These are phyloP conservation scores for Amphibolis antarctica DNA, from an alignment of 106 monocot genomes.

Conservation along the genomic window DNA sequence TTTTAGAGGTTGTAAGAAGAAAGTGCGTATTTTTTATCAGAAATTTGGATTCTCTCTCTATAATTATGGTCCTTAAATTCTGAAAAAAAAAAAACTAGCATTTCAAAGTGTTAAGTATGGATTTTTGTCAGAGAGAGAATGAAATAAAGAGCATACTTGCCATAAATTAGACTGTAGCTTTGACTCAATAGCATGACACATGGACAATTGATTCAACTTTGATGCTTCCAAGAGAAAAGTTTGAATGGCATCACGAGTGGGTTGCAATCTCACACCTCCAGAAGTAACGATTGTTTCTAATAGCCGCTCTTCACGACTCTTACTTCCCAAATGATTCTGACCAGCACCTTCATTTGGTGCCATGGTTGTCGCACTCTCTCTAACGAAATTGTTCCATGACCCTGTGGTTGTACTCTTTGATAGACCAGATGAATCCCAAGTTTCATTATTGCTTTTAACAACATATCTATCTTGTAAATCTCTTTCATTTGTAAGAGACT, in stretches of 20 bases:
- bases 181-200: conserved; percentile 66
- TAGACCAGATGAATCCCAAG: conserved; percentile 29
- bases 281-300: conserved; percentile 88
- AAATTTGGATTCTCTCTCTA: too few species aligned
- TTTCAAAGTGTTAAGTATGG: neutral
- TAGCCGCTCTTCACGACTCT: conserved; percentile 81
- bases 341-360: conserved; percentile 28
- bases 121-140: neutral
- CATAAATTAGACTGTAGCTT: conserved; percentile 89
- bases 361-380: conserved; percentile 11
- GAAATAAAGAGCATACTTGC: conserved; percentile 49
- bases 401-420: too few species aligned
- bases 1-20: too few species aligned
- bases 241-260: conserved; percentile 91
- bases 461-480: conserved; percentile 41
- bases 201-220: conserved; percentile 58
- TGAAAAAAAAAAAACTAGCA: neutral
- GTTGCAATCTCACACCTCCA: conserved; percentile 85
- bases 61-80: too few species aligned
- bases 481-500: conserved; percentile 73
- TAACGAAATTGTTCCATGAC: conserved; percentile 42
- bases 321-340: conserved; percentile 33
- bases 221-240: conserved; percentile 54
- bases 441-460: conserved; percentile 31
- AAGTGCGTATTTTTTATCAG: too few species aligned